These are phyloP conservation scores for Omphalea diandra DNA, from an alignment of 441 rosid species.

Conservation along the genomic window DNA sequence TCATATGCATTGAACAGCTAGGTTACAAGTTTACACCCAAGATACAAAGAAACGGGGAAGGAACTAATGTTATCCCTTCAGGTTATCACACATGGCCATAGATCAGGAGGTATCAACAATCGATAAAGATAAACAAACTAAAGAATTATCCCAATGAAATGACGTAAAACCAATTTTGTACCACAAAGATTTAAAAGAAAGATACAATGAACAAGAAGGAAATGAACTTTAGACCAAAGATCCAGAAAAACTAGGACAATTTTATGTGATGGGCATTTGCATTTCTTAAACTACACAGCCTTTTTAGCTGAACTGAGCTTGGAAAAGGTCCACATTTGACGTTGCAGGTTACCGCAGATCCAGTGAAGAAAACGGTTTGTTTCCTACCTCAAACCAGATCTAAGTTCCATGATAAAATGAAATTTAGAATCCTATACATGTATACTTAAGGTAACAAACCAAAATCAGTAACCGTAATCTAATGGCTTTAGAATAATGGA, in stretches of 20 bases:
- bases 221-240: not conserved
- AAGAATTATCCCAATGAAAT: not conserved
- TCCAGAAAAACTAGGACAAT: not conserved
- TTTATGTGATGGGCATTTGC: not conserved
- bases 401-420: not conserved
- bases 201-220: not conserved
- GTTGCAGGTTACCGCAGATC: not conserved
- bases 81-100: not conserved
- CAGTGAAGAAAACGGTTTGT: not conserved
- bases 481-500: not conserved
- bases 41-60: not conserved
- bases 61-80: not conserved
- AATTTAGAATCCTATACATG: too few species aligned
- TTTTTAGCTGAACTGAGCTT: not conserved
- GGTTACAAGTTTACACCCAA: not conserved
- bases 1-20: slow-evolving; percentile 7
- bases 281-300: not conserved
- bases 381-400: not conserved
- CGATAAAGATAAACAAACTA: not conserved
- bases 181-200: not conserved
- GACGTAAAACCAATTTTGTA: not conserved
- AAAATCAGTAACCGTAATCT: not conserved
- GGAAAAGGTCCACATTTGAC: slow-evolving; percentile 6
- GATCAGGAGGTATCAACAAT: not conserved
- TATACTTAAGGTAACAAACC: too few species aligned